A percentile compares a stretch with the other conserved stretches of the same genome.
phyloP scores from a whole-genome alignment of 2,329 filamentous ascomycete genomes.

The Helotiales sp. region DNA sequence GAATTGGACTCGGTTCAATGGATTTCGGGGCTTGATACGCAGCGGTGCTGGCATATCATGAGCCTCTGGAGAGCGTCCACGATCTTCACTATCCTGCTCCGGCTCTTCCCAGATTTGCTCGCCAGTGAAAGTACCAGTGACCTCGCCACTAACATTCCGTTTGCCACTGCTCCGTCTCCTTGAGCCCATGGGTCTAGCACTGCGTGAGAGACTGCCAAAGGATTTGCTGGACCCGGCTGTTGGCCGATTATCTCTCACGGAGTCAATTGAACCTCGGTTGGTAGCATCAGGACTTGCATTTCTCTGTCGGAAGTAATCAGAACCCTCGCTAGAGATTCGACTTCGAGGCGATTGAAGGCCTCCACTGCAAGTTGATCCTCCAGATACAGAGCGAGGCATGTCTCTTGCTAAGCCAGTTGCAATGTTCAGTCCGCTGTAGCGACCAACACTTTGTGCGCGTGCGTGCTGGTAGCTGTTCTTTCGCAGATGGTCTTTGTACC shows the following conservation, averaged over 20 bases:
- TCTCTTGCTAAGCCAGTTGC: conserved; percentile 42
- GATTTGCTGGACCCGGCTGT: conserved; percentile 28
- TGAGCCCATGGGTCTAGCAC: conserved; percentile 20
- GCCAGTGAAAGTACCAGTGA: conserved; percentile 67
- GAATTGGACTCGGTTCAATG: conserved; percentile 65
- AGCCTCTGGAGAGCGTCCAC: conserved; percentile 35
- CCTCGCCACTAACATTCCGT: conserved; percentile 72
- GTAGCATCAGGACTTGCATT: conserved; percentile 29
- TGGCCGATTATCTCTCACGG: conserved; percentile 23
- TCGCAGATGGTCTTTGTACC: conserved; percentile 70
- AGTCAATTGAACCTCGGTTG: conserved; percentile 35
- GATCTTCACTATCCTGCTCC: conserved; percentile 50
- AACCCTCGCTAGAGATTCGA: conserved; percentile 42
- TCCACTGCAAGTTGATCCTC: conserved; percentile 44
- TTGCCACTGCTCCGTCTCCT: conserved; percentile 42
- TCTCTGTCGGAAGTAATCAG: conserved; percentile 25
- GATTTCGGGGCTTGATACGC: conserved; percentile 66
- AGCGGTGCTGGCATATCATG: conserved; percentile 52
- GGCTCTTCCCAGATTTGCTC: conserved; percentile 92
- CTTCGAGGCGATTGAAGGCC: conserved; percentile 42
- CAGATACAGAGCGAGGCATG: conserved; percentile 42
- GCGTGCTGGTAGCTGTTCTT: conserved; percentile 75
- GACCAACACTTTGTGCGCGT: conserved; percentile 63
- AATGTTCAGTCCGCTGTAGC: conserved; percentile 53
- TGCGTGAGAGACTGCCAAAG: conserved; percentile 36